Percentiles rank a stretch among this genome's conserved stretches.
Conservation (phyloP, 768 basidiomycete species). For the Boletus sp. region DNA sequence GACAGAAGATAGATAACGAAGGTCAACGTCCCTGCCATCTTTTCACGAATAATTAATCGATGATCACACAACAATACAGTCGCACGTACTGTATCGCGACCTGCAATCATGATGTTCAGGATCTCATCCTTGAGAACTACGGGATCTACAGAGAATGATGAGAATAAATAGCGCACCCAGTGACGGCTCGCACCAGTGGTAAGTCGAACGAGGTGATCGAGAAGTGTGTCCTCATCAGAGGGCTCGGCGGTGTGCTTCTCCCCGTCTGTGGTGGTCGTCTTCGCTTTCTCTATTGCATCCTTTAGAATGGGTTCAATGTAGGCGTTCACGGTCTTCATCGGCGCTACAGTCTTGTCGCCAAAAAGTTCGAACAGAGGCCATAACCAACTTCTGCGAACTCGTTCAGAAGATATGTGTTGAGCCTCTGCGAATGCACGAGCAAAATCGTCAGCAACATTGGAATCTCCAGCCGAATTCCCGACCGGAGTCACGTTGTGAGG, state of each 20-base stretch:
- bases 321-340: constrained; percentile 53
- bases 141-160: constrained; percentile 18
- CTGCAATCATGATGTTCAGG: constrained; percentile 36
- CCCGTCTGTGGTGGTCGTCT: constrained; percentile 4
- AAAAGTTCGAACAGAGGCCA: constrained; percentile 56
- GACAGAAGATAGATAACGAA: constrained; percentile 46
- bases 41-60: constrained; percentile 28
- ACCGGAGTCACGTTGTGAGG: constrained; percentile 39
- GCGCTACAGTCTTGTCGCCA: constrained; percentile 42
- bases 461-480: constrained; percentile 22
- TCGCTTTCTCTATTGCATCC: constrained; percentile 47
- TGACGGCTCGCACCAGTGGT: constrained; percentile 39
- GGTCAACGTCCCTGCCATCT: constrained; percentile 36
- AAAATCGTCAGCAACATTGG: constrained; percentile 42
- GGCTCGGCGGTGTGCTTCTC: constrained; percentile 31
- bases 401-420: constrained; percentile 41
- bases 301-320: constrained; percentile 47
- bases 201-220: constrained; percentile 54
- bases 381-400: constrained; percentile 45
- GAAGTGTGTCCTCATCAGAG: constrained; percentile 46
- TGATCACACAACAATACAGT: background rate
- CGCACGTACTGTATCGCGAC: constrained; percentile 25
- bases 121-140: constrained; percentile 32
- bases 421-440: constrained; percentile 48
- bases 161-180: constrained; percentile 14